phyloP scores from a whole-genome alignment of 495 filamentous ascomycete species.

The Penicillium silybi region DNA sequence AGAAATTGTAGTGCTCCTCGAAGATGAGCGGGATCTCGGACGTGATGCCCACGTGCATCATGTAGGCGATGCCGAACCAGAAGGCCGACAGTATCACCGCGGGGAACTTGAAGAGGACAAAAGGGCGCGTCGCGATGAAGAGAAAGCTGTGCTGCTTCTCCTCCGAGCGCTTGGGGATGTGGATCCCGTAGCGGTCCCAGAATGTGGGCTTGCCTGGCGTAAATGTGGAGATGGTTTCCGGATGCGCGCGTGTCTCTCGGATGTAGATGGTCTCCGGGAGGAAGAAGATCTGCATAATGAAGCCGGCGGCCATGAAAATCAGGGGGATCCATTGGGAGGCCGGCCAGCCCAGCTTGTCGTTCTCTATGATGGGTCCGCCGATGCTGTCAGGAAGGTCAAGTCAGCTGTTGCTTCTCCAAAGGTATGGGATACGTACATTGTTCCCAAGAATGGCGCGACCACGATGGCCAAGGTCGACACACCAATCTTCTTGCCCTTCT shows the following conservation, averaged over 20 bases:
- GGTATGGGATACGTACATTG: background rate
- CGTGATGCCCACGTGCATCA: slow-evolving; percentile 3
- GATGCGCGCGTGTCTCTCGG: background rate
- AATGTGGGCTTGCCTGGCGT: background rate
- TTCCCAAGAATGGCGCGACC: slow-evolving; percentile 1
- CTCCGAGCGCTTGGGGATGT: slow-evolving; percentile 1
- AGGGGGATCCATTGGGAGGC: slow-evolving; percentile 2
- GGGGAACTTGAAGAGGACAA: slow-evolving; percentile 3
- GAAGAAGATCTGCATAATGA: slow-evolving; percentile 3
- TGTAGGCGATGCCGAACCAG: slow-evolving; percentile 3
- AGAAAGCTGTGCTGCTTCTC: slow-evolving; percentile 3
- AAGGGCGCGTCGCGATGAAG: slow-evolving; percentile 1
- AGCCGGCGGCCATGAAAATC: background rate
- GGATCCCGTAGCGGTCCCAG: background rate
- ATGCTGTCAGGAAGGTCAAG: background rate
- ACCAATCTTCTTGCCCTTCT: slow-evolving; percentile 4
- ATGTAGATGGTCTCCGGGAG: slow-evolving; percentile 2
- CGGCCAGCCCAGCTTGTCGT: background rate
- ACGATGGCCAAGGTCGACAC: slow-evolving; percentile 3
- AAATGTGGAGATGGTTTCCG: background rate
- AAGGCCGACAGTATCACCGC: slow-evolving; percentile 3
- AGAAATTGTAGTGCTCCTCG: slow-evolving; percentile 2
- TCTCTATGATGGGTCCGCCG: slow-evolving; percentile 1
- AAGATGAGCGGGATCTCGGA: slow-evolving; percentile 2
- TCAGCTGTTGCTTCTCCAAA: background rate